A percentile compares a stretch with the other conserved stretches of the same genome.
phyloP scores from a whole-genome alignment of 805 yeast species.

The Zygotorulaspora sp. region DNA sequence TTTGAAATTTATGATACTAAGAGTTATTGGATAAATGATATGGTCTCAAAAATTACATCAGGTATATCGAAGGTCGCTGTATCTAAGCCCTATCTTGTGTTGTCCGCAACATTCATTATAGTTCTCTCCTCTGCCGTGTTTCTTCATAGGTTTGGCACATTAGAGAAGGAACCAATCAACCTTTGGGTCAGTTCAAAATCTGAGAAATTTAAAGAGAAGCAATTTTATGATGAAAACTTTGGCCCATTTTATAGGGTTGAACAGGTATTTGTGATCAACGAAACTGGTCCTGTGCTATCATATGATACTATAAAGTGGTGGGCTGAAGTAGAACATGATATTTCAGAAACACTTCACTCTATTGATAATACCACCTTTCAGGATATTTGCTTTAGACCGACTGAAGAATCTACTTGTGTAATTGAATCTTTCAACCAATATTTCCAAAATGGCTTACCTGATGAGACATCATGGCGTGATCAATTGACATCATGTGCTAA shows the following conservation, averaged over 20 bases:
- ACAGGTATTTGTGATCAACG: slow-evolving; percentile 70
- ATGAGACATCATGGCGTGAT: slow-evolving; percentile 46
- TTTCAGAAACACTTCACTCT: slow-evolving; percentile 35
- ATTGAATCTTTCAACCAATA: slow-evolving; percentile 88
- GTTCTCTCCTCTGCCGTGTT: slow-evolving; percentile 33
- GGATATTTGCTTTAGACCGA: slow-evolving; percentile 80
- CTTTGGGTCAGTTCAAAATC: slow-evolving; percentile 87
- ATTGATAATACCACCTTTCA: slow-evolving; percentile 40
- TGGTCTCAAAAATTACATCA: slow-evolving; percentile 38
- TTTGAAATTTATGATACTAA: slow-evolving; percentile 22
- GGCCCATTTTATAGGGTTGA: slow-evolving; percentile 91
- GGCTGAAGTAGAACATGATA: slow-evolving; percentile 68
- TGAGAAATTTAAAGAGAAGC: slow-evolving; percentile 61
- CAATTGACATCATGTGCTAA: slow-evolving; percentile 57
- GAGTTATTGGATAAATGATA: slow-evolving; percentile 15
- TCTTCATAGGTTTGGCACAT: slow-evolving; percentile 43
- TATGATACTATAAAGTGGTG: slow-evolving; percentile 82
- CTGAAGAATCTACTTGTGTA: slow-evolving; percentile 68
- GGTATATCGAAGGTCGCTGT: slow-evolving; percentile 58
- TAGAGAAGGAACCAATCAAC: slow-evolving; percentile 77
- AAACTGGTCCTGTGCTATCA: slow-evolving; percentile 61
- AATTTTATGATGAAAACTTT: slow-evolving; percentile 69
- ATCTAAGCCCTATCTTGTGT: slow-evolving; percentile 49
- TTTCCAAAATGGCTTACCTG: slow-evolving; percentile 61
- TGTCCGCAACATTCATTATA: slow-evolving; percentile 41